phyloP scores from a whole-genome alignment of 2,329 filamentous ascomycete genomes.

The Pseudogymnoascus sp. region DNA sequence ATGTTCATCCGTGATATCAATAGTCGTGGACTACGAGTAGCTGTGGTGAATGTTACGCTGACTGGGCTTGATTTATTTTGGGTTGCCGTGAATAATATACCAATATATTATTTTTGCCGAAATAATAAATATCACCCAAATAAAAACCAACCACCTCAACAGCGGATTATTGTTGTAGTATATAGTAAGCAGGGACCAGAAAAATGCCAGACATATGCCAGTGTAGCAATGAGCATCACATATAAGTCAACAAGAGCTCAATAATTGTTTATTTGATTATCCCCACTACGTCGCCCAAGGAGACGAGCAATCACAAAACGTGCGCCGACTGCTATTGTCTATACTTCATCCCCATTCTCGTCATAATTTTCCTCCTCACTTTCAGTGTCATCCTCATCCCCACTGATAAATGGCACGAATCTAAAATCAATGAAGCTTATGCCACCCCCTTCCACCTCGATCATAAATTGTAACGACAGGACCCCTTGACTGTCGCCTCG shows the following conservation, averaged over 20 bases:
- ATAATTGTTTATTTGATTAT: neutral
- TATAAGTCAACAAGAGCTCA: neutral
- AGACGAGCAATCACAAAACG: neutral
- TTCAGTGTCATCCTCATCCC: conserved; percentile 43
- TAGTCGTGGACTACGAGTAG: neutral
- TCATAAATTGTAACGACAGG: conserved; percentile 91
- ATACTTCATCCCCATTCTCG: neutral
- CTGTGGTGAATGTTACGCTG: neutral
- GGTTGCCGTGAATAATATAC: neutral
- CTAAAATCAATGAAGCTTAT: conserved; percentile 76
- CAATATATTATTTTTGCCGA: neutral
- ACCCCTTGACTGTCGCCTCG: conserved; percentile 84
- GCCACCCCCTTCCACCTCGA: conserved; percentile 67
- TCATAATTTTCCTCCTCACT: conserved; percentile 8
- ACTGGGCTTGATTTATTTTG: no score
- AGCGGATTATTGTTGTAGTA: neutral
- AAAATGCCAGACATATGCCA: neutral
- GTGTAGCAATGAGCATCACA: neutral
- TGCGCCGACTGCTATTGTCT: neutral
- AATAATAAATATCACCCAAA: neutral
- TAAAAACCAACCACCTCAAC: neutral
- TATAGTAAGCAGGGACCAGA: neutral
- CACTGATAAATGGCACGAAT: conserved; percentile 65
- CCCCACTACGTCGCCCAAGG: neutral
- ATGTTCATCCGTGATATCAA: neutral